A percentile compares a stretch with the other conserved stretches of the same genome.
Conservation (phyloP, 257 asterid species). For the Thymus quinquecostatus region DNA sequence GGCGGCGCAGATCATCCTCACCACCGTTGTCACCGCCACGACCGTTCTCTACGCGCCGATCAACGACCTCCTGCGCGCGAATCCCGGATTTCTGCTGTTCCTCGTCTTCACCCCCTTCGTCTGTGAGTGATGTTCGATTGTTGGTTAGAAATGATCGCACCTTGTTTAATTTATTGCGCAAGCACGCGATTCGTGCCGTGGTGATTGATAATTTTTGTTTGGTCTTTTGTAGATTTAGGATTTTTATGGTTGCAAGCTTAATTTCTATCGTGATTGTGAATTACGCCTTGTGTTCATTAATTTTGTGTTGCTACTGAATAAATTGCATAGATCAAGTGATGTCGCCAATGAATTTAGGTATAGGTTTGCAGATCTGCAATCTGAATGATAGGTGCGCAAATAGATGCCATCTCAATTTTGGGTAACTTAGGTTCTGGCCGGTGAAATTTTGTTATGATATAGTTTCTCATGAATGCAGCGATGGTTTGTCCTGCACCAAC, state of each 20-base stretch:
- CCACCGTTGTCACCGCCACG: slow-evolving; percentile 66
- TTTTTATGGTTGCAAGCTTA: neutral
- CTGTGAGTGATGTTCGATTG: slow-evolving; percentile 46
- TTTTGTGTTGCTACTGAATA: neutral
- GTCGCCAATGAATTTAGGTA: neutral
- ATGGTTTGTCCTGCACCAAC: neutral
- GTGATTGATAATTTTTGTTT: neutral
- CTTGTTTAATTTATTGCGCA: neutral
- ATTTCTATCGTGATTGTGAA: neutral
- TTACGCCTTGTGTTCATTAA: neutral
- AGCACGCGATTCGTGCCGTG: neutral
- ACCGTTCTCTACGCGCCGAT: slow-evolving; percentile 78
- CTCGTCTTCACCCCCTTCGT: slow-evolving; percentile 82
- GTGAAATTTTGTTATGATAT: no score
- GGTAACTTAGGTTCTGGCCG: neutral
- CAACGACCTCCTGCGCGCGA: slow-evolving; percentile 78
- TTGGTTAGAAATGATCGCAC: neutral
- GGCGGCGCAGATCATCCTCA: slow-evolving; percentile 81
- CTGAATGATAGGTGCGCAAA: neutral
- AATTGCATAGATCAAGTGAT: slow-evolving; percentile 18
- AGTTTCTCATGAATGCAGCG: neutral
- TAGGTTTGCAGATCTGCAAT: slow-evolving; percentile 24
- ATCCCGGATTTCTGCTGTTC: slow-evolving; percentile 69
- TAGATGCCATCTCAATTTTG: neutral
- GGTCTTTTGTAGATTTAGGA: slow-evolving; percentile 15